Conservation (phyloP, 2,329 filamentous ascomycete genomes). For the Pseudodiploospora longispora region DNA sequence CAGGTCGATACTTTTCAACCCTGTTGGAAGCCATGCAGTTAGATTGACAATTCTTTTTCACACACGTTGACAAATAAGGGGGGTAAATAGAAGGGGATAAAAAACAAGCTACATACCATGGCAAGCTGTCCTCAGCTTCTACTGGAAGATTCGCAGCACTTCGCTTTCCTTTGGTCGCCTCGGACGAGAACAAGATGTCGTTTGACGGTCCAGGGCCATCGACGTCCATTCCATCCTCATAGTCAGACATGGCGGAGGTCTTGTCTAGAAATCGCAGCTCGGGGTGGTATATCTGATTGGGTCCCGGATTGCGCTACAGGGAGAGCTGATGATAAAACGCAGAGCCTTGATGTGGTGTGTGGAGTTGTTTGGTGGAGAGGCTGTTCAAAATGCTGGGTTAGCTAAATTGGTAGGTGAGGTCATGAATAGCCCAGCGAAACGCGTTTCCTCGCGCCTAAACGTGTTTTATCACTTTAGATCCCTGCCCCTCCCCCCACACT, state of each 20-base stretch:
- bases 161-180: conserved; percentile 79
- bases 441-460: conserved; percentile 18
- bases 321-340: too few relatives aligned
- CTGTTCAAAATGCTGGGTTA: neutral
- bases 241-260: conserved; percentile 43
- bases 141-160: conserved; percentile 88
- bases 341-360: too few relatives aligned
- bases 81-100: neutral
- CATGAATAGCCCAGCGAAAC: conserved; percentile 10
- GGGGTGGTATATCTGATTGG: neutral
- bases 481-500: neutral
- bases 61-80: neutral
- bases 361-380: too few relatives aligned
- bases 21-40: conserved; percentile 30
- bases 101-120: conserved; percentile 55
- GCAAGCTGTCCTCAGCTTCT: conserved; percentile 85
- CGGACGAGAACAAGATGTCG: conserved; percentile 61
- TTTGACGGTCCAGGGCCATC: conserved; percentile 40
- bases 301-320: too few relatives aligned
- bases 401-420: conserved; percentile 12
- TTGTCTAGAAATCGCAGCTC: neutral
- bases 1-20: conserved; percentile 96
- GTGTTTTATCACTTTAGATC: conserved; percentile 7
- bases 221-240: conserved; percentile 54
- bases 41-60: too few relatives aligned